Evolutionary conservation across 1,284 basidiomycete species (phyloP), one percentile per base, ranked within the genome.

Genomic region (Ganoderma multipileum): DNA sequence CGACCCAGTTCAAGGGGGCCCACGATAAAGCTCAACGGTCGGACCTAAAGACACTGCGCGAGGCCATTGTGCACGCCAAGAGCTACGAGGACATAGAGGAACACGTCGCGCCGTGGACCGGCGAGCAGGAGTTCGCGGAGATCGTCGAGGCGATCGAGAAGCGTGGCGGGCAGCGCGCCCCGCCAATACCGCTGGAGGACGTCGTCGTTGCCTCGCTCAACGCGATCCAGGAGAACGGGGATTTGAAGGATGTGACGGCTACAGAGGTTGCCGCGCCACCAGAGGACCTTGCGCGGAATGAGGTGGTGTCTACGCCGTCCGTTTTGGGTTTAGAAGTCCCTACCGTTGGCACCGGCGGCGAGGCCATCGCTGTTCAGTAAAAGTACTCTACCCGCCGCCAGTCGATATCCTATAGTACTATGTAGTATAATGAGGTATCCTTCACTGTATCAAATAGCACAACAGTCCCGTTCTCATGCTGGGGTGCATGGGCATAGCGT

Each of bases 1-100:
- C 96, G 38, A 86, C 84, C 20, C 92, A 95, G 78, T 95, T 95
- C 85, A 91, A 91, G 73, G 87, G 86, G 5, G 77, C 84, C 4
- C 87, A 90, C 67, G 83, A 87, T 0, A 79, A 79, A 26, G 78
- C 87, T 61, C 85, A 83, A 39, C 93, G 91, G 76, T 78, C 82
- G 1, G 87, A 91, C 61, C 85, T 88, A 14, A 91, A 87, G 69
- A 81, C 81, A 0, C 78, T 92, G 64, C 87, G 87, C 64, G 83
- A 89, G 38, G 76, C 78, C 0, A 80, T 95, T 54, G 79, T 87
- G 50, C 82, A 86, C 67, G 87, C 90, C n/a, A 95, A 95, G 75
- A 82, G 82, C 30, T 92, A 91, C 73, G 86, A 87, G 2, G 88
- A 87, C 55, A 79, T 95, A 65, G 85, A 84, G 1, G 81, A 83